Evolutionary conservation across 2,329 filamentous ascomycete species (phyloP).

Genomic region (Mollisiaceae sp.): DNA sequence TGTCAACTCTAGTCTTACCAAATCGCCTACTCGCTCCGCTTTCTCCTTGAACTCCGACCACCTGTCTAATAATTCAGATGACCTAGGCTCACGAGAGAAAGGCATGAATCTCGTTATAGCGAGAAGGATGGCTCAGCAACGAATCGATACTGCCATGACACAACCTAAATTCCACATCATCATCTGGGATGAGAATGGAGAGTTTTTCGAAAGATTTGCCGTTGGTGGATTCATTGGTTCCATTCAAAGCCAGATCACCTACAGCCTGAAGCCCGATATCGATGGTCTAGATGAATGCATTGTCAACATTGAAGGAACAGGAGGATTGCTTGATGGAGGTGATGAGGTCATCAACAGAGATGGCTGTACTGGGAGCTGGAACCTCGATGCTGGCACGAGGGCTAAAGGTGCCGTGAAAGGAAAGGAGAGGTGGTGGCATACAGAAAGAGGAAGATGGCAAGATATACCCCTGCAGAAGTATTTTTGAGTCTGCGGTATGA

Average conservation of each 20-base stretch:
- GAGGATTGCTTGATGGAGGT: conserved; percentile 54
- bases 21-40: conserved; percentile 29
- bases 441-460: conserved; percentile 39
- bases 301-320: conserved; percentile 59
- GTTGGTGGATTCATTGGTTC: conserved; percentile 68
- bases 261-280: conserved; percentile 60
- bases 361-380: conserved; percentile 37
- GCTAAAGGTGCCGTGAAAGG: conserved; percentile 32
- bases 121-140: conserved; percentile 67
- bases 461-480: conserved; percentile 34
- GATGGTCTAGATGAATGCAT: conserved; percentile 59
- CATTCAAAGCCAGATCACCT: conserved; percentile 62
- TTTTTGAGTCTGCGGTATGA: conserved; percentile 28
- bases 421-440: conserved; percentile 41
- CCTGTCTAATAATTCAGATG: conserved; percentile 20
- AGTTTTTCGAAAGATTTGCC: conserved; percentile 57
- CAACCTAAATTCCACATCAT: conserved; percentile 62
- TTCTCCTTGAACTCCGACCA: conserved; percentile 30
- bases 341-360: conserved; percentile 49
- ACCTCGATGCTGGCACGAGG: conserved; percentile 25
- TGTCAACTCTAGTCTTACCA: conserved; percentile 23
- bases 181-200: conserved; percentile 53
- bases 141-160: conserved; percentile 63
- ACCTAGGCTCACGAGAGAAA: conserved; percentile 14
- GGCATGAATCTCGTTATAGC: conserved; percentile 53